These are phyloP conservation scores for Ceratocystis cacaofunesta DNA, from an alignment of 2,329 filamentous ascomycete species.

Conservation along the genomic window DNA sequence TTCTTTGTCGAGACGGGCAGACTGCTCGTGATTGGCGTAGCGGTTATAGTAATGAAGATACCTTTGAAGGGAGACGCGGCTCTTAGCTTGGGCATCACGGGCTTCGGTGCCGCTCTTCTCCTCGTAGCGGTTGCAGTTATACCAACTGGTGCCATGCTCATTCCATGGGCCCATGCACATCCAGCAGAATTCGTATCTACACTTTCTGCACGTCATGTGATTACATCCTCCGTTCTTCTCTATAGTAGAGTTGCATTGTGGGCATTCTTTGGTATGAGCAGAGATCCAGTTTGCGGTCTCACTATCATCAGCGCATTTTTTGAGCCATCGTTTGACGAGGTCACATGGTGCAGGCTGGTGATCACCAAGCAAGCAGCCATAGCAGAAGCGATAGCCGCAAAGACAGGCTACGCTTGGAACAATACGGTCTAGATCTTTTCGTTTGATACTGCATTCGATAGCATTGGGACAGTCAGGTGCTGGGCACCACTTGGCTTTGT, in stretches of 20 bases:
- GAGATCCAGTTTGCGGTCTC: constrained; percentile 99
- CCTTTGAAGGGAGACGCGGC: constrained; percentile 78
- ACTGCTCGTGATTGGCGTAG: constrained; percentile 97
- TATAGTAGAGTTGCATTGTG: constrained; percentile 89
- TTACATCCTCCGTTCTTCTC: constrained; percentile 98
- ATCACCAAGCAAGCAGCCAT: constrained; percentile 77
- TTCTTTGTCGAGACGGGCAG: constrained; percentile 89
- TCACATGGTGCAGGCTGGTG: constrained; percentile 88
- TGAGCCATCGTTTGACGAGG: constrained; percentile 86
- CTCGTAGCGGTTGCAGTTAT: constrained; percentile 95
- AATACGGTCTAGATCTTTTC: constrained; percentile 67
- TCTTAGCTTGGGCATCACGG: constrained; percentile 80
- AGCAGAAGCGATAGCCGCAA: constrained; percentile 83
- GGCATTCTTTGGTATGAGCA: constrained; percentile 96
- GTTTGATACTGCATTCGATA: constrained; percentile 74
- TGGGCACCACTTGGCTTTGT: constrained; percentile 91
- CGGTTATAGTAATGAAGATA: constrained; percentile 98
- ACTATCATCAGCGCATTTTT: constrained; percentile 96
- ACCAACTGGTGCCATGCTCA: constrained; percentile 97
- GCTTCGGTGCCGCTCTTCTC: constrained; percentile 89
- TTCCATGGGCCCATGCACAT: constrained; percentile 99
- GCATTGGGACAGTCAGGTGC: constrained; percentile 95
- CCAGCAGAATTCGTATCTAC: constrained; percentile 96
- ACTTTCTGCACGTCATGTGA: constrained; percentile 95
- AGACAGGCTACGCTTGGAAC: constrained; percentile 81